These are phyloP conservation scores for Rutstroemia sp. DNA, from an alignment of 2,329 filamentous ascomycete species.

Conservation along the genomic window DNA sequence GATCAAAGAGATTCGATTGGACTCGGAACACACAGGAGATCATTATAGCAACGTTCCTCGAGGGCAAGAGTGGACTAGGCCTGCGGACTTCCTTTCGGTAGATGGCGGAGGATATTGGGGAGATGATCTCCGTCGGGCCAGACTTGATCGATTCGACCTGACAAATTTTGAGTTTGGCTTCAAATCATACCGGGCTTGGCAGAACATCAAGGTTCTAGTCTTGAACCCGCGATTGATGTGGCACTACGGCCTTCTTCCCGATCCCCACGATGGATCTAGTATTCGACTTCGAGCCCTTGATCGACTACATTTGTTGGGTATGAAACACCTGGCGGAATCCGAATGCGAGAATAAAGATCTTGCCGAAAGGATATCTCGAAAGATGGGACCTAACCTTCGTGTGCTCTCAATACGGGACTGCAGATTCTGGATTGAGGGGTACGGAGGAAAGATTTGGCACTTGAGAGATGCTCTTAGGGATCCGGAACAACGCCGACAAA, in stretches of 20 bases:
- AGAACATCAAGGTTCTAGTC: slow-evolving; percentile 8
- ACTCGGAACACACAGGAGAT: slow-evolving; percentile 8
- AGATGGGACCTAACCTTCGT: slow-evolving; percentile 9
- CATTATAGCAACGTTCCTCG: slow-evolving; percentile 9
- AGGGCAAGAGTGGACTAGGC: slow-evolving; percentile 10
- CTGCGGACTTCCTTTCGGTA: slow-evolving; percentile 8
- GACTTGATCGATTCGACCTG: slow-evolving; percentile 9
- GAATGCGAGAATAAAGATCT: slow-evolving; percentile 7
- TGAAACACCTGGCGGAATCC: slow-evolving; percentile 6
- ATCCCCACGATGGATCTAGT: slow-evolving; percentile 5
- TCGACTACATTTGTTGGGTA: slow-evolving; percentile 1
- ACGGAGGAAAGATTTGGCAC: slow-evolving; percentile 5
- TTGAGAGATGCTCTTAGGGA: slow-evolving; percentile 6
- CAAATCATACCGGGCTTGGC: slow-evolving; percentile 10
- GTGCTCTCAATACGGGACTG: slow-evolving; percentile 6
- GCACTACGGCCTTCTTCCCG: slow-evolving; percentile 8
- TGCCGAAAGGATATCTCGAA: slow-evolving; percentile 6
- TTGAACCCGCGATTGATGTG: slow-evolving; percentile 4
- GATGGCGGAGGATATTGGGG: slow-evolving; percentile 10
- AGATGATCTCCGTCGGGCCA: slow-evolving; percentile 9
- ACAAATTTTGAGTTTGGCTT: slow-evolving; percentile 8
- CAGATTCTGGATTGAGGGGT: slow-evolving; percentile 9
- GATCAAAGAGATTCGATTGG: slow-evolving; percentile 8
- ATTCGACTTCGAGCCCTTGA: slow-evolving; percentile 3
- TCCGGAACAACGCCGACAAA: slow-evolving; percentile 6